phyloP scores from a whole-genome alignment of 257 asterid genomes.

The Nicotiana tomentosiformis region DNA sequence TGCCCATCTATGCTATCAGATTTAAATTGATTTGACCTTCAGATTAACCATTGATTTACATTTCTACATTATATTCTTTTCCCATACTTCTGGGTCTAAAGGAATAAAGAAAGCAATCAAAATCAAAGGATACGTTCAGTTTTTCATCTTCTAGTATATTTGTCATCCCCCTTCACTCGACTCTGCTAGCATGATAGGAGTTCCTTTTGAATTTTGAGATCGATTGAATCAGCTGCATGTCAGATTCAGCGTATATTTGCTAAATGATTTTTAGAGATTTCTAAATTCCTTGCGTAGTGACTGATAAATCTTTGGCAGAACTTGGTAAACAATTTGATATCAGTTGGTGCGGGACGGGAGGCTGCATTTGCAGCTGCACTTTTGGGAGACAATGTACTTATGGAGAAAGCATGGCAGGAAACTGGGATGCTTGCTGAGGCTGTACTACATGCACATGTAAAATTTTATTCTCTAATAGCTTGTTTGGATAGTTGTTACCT shows the following conservation, averaged over 20 bases:
- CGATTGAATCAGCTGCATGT: neutral
- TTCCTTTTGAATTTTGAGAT: neutral
- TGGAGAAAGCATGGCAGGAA: conserved; percentile 98
- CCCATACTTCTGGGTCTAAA: neutral
- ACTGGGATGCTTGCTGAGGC: conserved; percentile 99
- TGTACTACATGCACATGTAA: conserved; percentile 91
- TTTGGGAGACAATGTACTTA: conserved; percentile 87
- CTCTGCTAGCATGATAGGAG: neutral
- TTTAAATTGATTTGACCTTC: neutral
- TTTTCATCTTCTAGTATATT: neutral
- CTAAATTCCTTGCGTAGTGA: neutral
- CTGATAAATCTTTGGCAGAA: conserved; percentile 45
- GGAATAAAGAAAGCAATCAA: conserved; percentile 2
- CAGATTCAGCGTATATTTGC: neutral
- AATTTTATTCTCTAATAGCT: too few species aligned
- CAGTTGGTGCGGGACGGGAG: conserved; percentile 92
- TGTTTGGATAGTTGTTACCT: too few species aligned
- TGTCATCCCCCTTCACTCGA: neutral
- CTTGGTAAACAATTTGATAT: conserved; percentile 73
- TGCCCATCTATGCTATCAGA: neutral
- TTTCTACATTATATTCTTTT: neutral
- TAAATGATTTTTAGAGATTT: too few species aligned
- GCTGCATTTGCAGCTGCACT: conserved; percentile 98
- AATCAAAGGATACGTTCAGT: neutral
- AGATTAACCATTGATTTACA: conserved; percentile 1